A percentile compares a stretch with the other conserved stretches of the same genome.
Evolutionary conservation across 768 basidiomycete genomes (phyloP).

Genomic region (Naganishia vishniacii): DNA sequence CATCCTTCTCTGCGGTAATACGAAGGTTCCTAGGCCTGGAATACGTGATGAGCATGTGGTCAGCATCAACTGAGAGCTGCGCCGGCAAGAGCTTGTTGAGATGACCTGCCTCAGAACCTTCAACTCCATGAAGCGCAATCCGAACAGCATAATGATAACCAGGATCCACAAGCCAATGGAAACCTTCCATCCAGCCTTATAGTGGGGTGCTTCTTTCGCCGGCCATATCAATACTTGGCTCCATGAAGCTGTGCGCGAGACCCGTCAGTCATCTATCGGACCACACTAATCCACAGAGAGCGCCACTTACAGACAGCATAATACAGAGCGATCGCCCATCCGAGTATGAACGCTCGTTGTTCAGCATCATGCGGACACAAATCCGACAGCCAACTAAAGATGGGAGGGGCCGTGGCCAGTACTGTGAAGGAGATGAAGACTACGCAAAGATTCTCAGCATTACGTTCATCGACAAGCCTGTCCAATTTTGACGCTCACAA

Average conservation of each 20-base stretch:
- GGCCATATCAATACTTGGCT: conserved; percentile 42
- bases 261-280: too few species aligned
- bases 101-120: conserved; percentile 32
- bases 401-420: conserved; percentile 37
- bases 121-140: conserved; percentile 35
- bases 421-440: conserved; percentile 38
- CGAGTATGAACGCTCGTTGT: conserved; percentile 40
- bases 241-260: conserved; percentile 32
- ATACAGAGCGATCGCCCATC: conserved; percentile 38
- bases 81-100: neutral
- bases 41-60: conserved; percentile 26
- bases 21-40: conserved; percentile 15
- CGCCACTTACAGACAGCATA: conserved; percentile 39
- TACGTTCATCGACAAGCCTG: neutral
- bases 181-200: conserved; percentile 37
- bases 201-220: conserved; percentile 38
- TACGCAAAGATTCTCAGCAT: neutral
- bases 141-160: conserved; percentile 33
- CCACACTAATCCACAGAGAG: too few species aligned
- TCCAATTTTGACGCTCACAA: conserved; percentile 28
- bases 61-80: conserved; percentile 22
- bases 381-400: conserved; percentile 44
- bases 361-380: conserved; percentile 42
- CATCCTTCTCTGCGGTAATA: conserved; percentile 10
- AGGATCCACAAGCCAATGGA: conserved; percentile 37